phyloP scores from a whole-genome alignment of 768 basidiomycete species.

The Suillus subalutaceus region DNA sequence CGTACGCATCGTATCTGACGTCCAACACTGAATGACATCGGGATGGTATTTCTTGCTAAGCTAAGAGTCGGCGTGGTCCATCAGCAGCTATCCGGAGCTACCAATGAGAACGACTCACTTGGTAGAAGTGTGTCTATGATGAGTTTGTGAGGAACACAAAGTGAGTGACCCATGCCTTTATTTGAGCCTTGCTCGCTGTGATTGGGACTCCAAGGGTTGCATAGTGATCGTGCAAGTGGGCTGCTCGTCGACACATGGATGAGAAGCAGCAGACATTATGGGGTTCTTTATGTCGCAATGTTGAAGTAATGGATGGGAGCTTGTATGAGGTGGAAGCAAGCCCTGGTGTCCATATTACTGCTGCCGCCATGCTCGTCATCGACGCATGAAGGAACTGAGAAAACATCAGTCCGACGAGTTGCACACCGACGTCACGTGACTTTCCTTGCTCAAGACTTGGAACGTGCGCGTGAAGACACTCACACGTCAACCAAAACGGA shows the following conservation, averaged over 20 bases:
- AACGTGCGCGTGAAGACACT: too few relatives aligned
- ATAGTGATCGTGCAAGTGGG: conserved; percentile 30
- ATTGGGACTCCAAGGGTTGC: conserved; percentile 29
- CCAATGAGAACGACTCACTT: conserved; percentile 19
- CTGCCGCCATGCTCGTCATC: background rate
- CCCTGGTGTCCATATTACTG: background rate
- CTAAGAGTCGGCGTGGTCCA: conserved; percentile 24
- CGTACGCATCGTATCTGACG: too few relatives aligned
- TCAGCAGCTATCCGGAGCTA: background rate
- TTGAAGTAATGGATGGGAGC: background rate
- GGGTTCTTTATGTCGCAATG: background rate
- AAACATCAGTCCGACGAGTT: background rate
- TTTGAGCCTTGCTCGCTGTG: conserved; percentile 34
- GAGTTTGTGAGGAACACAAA: background rate
- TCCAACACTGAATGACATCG: conserved; percentile 35
- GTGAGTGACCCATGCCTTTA: conserved; percentile 24
- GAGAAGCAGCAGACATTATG: conserved; percentile 21
- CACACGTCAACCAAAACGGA: too few relatives aligned
- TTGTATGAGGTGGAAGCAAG: conserved; percentile 9
- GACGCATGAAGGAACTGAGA: background rate
- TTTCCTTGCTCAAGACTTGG: too few relatives aligned
- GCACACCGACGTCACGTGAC: background rate
- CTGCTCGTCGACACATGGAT: conserved; percentile 16
- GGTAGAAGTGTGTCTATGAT: conserved; percentile 33
- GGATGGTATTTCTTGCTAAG: conserved; percentile 53